phyloP scores from a whole-genome alignment of 2,329 filamentous ascomycete genomes.

The Alternaria burnsii region DNA sequence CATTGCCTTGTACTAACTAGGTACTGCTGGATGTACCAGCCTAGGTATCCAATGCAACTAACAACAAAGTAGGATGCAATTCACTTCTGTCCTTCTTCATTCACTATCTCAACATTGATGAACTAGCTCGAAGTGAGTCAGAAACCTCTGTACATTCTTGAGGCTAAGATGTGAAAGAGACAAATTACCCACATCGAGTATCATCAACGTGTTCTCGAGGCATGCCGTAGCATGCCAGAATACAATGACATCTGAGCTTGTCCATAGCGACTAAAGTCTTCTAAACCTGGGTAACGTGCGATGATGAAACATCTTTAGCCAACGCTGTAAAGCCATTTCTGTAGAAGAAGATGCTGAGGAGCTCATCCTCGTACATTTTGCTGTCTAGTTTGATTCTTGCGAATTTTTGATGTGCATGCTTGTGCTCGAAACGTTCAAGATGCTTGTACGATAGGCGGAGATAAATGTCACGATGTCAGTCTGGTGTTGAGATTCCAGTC shows the following conservation, averaged over 20 bases:
- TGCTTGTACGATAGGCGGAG: not conserved
- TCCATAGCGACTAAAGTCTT: not conserved
- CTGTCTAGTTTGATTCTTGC: too few relatives aligned
- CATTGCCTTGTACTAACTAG: not conserved
- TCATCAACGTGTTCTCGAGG: not conserved
- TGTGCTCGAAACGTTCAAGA: not conserved
- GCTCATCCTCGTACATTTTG: too few relatives aligned
- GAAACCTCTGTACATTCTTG: too few relatives aligned
- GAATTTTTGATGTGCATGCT: not conserved
- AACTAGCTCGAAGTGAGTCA: too few relatives aligned
- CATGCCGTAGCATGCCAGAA: not conserved
- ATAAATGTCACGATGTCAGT: not conserved
- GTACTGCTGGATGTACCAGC: not conserved
- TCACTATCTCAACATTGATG: not conserved
- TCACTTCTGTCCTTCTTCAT: not conserved
- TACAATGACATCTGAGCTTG: not conserved
- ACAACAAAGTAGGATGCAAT: not conserved
- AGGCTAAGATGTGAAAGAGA: not conserved
- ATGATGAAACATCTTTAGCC: not conserved
- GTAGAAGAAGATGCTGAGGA: not conserved
- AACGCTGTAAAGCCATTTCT: too few relatives aligned
- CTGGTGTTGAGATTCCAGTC: constrained; percentile 23
- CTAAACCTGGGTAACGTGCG: not conserved
- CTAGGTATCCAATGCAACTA: not conserved
- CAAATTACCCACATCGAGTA: not conserved